Percentiles rank a stretch among this genome's conserved stretches.
Conservation (phyloP, 768 basidiomycete genomes). For the Clavulina sp. region DNA sequence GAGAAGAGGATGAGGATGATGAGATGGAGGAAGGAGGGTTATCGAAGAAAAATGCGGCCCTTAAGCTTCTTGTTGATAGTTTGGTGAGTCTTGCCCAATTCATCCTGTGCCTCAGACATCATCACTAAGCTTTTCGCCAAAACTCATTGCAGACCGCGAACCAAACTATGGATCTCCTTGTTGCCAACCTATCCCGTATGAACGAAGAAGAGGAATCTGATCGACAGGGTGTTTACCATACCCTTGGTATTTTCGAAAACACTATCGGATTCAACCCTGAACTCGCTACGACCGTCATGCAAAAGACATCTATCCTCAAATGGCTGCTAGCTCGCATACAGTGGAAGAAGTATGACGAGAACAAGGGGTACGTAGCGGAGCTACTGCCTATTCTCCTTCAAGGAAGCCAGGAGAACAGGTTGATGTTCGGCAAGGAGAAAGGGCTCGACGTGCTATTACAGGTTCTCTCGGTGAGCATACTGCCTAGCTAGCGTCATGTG, state of each 20-base stretch:
- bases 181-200: conserved; percentile 74
- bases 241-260: conserved; percentile 91
- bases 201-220: conserved; percentile 86
- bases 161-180: conserved; percentile 72
- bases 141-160: conserved; percentile 66
- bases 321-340: conserved; percentile 71
- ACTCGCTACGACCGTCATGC: conserved; percentile 48
- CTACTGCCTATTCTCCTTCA: conserved; percentile 83
- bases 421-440: conserved; percentile 49
- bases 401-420: conserved; percentile 46
- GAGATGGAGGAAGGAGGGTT: conserved; percentile 32
- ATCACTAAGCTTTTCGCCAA: too few relatives aligned
- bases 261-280: conserved; percentile 70
- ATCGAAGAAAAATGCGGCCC: conserved; percentile 40
- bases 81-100: conserved; percentile 37
- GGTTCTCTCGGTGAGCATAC: conserved; percentile 53
- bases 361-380: conserved; percentile 85
- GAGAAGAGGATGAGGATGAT: conserved; percentile 40
- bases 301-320: conserved; percentile 52
- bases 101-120: too few relatives aligned
- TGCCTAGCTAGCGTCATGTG: conserved; percentile 3
- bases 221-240: conserved; percentile 80
- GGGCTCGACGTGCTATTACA: conserved; percentile 66
- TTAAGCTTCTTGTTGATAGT: conserved; percentile 57
- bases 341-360: conserved; percentile 64